Base-by-base conservation (phyloP, 805 yeast species). In the Barnettozyma vustinii region DNA sequence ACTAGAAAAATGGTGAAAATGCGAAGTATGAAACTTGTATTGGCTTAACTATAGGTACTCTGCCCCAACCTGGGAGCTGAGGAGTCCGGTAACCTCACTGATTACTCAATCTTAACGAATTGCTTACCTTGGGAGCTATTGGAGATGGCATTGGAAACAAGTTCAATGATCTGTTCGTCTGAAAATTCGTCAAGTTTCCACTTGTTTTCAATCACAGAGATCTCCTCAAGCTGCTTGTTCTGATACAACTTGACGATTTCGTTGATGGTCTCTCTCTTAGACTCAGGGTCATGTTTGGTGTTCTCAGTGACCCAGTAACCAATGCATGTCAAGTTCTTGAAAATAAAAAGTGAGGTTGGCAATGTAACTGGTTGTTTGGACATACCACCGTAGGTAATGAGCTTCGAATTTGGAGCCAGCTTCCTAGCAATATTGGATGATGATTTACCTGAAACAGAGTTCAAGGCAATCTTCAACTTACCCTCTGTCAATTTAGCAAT, bases 321-420 rank as follows among this genome's bases (percentile, higher is more conserved):
- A 26, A 82, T 78, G 46, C 90, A 81, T 6, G 85, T 81, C 48
- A 94, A 68, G 61, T 91, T 86, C 67, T 92, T 94, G 74, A 94
- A 94, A 55, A 94, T 91, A 62, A 87, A 87, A 51, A 87, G 70
- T 0, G 96, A 80, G 1, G 97, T 89, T 37, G 98, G 97, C 48
- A 94, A 68, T n/a, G 80, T 77, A 10, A 94, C 95, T 2, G 99
- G 99, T 69, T 88, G 91, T 74, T 84, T 82, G 3, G 97, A 88
- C 99, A 94, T 94, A 36, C 96, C 98, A 32, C 99, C 99, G 62
- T 94, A 94, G 1, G 98, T 89, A 57, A 90, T 79, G 73, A 94
- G 71, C 43, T 82, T 76, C 1, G 94, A 96, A 57, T 87, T 80
- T 15, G 72, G 69, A 36, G 80, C 81, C 48, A 94, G 74, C 64